phyloP scores from a whole-genome alignment of 352 stramenopile genomes.

The Phytophthora hibernalis region DNA sequence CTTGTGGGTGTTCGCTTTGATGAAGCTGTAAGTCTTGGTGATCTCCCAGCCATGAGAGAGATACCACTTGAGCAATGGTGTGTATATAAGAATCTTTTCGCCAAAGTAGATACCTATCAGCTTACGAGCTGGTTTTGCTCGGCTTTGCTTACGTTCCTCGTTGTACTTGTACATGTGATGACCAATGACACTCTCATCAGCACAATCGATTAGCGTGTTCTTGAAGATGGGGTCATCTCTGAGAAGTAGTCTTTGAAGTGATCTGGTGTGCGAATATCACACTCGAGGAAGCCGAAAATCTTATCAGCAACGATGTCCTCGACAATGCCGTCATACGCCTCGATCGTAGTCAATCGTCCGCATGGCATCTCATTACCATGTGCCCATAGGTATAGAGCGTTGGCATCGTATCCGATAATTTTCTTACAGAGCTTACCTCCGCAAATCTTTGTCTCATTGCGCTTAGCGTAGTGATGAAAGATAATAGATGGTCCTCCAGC shows the following conservation, averaged over 20 bases:
- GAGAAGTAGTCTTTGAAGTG: neutral
- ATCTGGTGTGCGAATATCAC: constrained; percentile 2
- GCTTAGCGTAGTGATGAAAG: too few relatives aligned
- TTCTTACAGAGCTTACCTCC: too few relatives aligned
- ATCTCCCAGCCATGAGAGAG: too few relatives aligned
- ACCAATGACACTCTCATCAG: constrained; percentile 29
- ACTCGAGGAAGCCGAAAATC: neutral
- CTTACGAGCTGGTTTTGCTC: constrained; percentile 24
- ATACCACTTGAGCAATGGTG: constrained; percentile 42
- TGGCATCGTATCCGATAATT: too few relatives aligned
- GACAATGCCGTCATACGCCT: too few relatives aligned
- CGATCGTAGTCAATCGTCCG: too few relatives aligned
- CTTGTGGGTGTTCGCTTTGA: neutral
- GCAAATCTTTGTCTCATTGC: too few relatives aligned
- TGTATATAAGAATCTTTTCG: constrained; percentile 45
- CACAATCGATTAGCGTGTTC: neutral
- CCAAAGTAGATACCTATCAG: constrained; percentile 45
- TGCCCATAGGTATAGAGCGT: too few relatives aligned
- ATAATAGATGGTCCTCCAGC: too few relatives aligned
- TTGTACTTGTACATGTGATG: constrained; percentile 42
- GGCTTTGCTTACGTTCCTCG: neutral
- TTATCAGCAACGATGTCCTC: too few relatives aligned
- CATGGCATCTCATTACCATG: too few relatives aligned
- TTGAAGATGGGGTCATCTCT: neutral
- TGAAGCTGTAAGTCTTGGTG: too few relatives aligned